phyloP scores from a whole-genome alignment of 768 basidiomycete species.

The Pleurotus eryngii region DNA sequence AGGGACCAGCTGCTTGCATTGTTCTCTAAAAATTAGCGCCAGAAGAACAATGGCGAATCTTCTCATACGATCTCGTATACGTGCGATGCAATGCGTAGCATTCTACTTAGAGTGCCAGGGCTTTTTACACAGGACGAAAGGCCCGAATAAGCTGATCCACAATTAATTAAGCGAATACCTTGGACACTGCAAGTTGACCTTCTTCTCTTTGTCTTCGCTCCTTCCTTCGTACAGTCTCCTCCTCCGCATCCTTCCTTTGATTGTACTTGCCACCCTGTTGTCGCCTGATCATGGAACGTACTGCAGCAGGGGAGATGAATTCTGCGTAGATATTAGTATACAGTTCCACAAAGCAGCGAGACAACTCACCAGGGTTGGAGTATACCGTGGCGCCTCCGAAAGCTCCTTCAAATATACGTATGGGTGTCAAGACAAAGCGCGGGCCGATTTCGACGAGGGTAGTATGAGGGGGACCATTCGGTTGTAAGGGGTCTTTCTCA shows the following conservation, averaged over 20 bases:
- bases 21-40: neutral
- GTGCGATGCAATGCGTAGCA: too few species aligned
- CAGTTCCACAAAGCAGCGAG: too few species aligned
- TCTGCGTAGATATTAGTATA: conserved; percentile 43
- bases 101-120: too few species aligned
- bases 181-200: conserved; percentile 78
- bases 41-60: conserved; percentile 3
- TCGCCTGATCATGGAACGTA: conserved; percentile 65
- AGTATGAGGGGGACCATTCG: conserved; percentile 79
- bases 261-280: conserved; percentile 81
- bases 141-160: conserved; percentile 2
- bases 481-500: conserved; percentile 89
- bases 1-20: neutral
- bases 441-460: conserved; percentile 97
- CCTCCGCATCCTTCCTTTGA: conserved; percentile 74
- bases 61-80: too few species aligned
- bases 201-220: conserved; percentile 63
- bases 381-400: conserved; percentile 94
- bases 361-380: conserved; percentile 80
- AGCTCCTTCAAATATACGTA: conserved; percentile 96
- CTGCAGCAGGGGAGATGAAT: conserved; percentile 85
- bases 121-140: too few species aligned
- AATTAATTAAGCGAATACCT: conserved; percentile 76
- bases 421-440: conserved; percentile 94
- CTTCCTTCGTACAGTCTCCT: conserved; percentile 61